Percentiles rank a stretch among this genome's conserved stretches.
These are phyloP conservation scores for Coemansia javaensis DNA, from an alignment of 192 early-diverging fungal species.

Conservation along the genomic window DNA sequence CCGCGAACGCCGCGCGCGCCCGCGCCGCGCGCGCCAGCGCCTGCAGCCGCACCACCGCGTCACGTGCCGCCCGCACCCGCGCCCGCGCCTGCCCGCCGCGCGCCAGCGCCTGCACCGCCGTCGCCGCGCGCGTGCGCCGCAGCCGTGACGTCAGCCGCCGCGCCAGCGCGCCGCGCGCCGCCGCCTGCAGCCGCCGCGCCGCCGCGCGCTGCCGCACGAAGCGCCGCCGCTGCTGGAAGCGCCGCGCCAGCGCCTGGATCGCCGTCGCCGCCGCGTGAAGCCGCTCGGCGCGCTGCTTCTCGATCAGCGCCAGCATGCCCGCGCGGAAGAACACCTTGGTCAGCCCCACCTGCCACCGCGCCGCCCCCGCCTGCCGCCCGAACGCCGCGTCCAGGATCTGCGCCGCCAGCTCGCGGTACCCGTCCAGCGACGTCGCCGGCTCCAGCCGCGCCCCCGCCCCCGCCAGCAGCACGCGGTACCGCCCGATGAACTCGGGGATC, in stretches of 20 bases:
- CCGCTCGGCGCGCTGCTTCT: conserved; percentile 84
- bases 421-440: conserved; percentile 14
- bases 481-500: conserved; percentile 89
- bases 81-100: conserved; percentile 61
- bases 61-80: conserved; percentile 34
- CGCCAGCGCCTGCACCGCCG: conserved; percentile 69
- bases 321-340: conserved; percentile 99
- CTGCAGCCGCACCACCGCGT: conserved; percentile 59
- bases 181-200: conserved; percentile 64
- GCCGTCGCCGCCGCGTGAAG: conserved; percentile 74
- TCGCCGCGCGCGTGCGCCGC: conserved; percentile 66
- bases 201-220: conserved; percentile 56
- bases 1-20: conserved; percentile 60
- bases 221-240: conserved; percentile 59
- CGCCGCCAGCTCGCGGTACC: conserved; percentile 56
- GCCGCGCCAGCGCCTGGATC: conserved; percentile 84
- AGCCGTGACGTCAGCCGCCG: conserved; percentile 50
- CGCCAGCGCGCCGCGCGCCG: conserved; percentile 60
- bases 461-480: conserved; percentile 57
- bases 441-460: conserved; percentile 39
- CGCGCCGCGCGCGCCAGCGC: conserved; percentile 58
- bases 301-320: conserved; percentile 70
- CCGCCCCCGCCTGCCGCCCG: conserved; percentile 72
- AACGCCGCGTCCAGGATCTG: conserved; percentile 65
- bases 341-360: conserved; percentile 81